phyloP scores from a whole-genome alignment of 805 yeast species.

The Sugiyamaella lignohabitans region DNA sequence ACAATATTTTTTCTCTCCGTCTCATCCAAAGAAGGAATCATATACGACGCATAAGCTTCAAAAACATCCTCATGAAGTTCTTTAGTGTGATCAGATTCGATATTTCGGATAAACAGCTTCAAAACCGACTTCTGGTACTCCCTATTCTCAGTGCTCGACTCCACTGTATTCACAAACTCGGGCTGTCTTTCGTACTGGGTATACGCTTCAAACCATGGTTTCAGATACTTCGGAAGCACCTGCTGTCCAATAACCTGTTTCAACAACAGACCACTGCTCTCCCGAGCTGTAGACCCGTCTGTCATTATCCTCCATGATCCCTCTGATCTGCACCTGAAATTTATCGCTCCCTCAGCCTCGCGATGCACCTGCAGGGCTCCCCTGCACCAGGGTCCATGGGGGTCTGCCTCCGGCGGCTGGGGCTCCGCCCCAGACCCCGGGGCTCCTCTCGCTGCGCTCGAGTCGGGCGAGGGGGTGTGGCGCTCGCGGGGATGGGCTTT shows the following conservation, averaged over 20 bases:
- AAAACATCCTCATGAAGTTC: slow-evolving; percentile 10
- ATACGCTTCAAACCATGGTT: slow-evolving; percentile 3
- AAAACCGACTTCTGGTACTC: slow-evolving; percentile 14
- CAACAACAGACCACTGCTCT: no score
- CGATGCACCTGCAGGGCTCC: no score
- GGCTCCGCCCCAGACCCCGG: no score
- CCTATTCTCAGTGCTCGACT: not conserved
- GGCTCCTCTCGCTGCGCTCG: no score
- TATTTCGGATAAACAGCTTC: slow-evolving; percentile 8
- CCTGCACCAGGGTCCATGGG: no score
- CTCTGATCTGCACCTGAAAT: no score
- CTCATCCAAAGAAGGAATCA: not conserved
- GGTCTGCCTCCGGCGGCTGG: no score
- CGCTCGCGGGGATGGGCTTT: no score
- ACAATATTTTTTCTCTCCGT: slow-evolving; percentile 5
- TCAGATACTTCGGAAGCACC: slow-evolving; percentile 15
- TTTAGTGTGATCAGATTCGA: slow-evolving; percentile 6
- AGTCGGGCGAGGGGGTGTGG: no score
- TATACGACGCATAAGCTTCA: slow-evolving; percentile 9
- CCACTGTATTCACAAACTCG: slow-evolving; percentile 4
- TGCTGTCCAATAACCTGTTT: slow-evolving; percentile 18
- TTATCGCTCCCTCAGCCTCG: no score
- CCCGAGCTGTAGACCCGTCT: no score
- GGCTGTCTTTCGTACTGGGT: slow-evolving; percentile 7
- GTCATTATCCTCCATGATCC: no score